Evolutionary conservation across 129 eudicot genomes (phyloP), one percentile per base, ranked within the genome.

Genomic region (Centella asiatica): DNA sequence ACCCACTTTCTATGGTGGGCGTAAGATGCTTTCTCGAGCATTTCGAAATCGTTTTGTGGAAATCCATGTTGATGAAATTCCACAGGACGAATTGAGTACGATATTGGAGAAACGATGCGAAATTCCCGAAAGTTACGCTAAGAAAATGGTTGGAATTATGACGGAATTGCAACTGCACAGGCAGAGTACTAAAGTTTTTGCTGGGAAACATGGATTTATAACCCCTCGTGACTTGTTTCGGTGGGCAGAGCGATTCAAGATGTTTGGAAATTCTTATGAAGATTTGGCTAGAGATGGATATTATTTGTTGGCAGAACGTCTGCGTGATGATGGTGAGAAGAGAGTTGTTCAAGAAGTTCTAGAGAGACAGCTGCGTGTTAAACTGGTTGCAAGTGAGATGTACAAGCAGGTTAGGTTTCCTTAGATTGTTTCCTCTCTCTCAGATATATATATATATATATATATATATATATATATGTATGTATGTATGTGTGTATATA

Each of bases 161-260:
- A 87, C 72, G 76, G 96, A 85, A 58, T 72, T 93, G 80, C 99
- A 93, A 70, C 26, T 78, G 61, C 88, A 76, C 60, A 78, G 99
- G 71, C 96, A 93, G 78, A 80, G 88, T 53, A 87, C 95, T 74
- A 87, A 93, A 72, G 80, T 87, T 39, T 93, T 93, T 82, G 95
- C 95, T 54, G 99, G 99, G 62, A 87, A 85, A 78, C 96, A 87
- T 60, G 99, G 95, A 45, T 87, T 80, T 40, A 93, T 93, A 12
- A 93, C 99, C 26, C 99, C 99, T 23, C 90, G 99, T 66, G 99
- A 93, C 78, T 80, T 93, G 86, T 87, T 93, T 68, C 70, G 99
- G 28, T 93, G 99, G 99, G 96, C 96, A 60, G 82, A 82, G 57
- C 87, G 99, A 51, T 87, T 73, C 61, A 62, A 83, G 69, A 70